Base-by-base conservation (phyloP, 495 filamentous ascomycete species). In the Penicillium lividum region DNA sequence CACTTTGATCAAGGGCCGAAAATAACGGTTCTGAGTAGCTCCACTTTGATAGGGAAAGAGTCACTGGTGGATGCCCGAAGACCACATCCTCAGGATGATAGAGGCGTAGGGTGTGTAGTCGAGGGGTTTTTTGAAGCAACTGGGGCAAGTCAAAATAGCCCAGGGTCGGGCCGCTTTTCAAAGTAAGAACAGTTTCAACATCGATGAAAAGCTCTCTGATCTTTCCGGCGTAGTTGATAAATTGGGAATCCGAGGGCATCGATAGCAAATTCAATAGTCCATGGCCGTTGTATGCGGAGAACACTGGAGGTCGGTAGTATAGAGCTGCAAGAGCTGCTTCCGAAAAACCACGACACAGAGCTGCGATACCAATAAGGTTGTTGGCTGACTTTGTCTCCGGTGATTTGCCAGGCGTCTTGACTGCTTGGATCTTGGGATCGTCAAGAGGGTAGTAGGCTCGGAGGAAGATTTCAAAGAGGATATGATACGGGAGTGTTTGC, bases 311-410 rank as follows among this genome's bases (percentile, higher is more conserved):
- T 3, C 79, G 82, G 34, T 83, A 73, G 68, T 93, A 94, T 5
- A 94, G 77, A 11, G 81, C 87, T 13, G 87, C 84, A 16, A 96
- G 72, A 7, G 91, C 89, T 5, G 92, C 88, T 61, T 93, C 88
- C 6, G 81, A 71, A 56, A 93, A 92, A 4, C 76, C 70, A 42
- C 79, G 82, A 57, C 90, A 93, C 13, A 86, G 66, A 9, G 80
- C 68, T 10, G 88, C 84, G 16, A 84, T 71, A 25, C 80, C 72
- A 4, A 87, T 53, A 11, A 96, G 82, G 84, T 84, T 91, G 53
- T 69, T 66, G 3, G 83, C 80, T 1, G 30, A 49, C 0, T 80
- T 28, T 62, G 60, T 16, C 73, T 69, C 38, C 71, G 67, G 18
- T 53, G 64, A 5, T 66, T 64, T 33, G 30, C 49, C 49, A 36